A percentile compares a stretch with the other conserved stretches of the same genome.
Evolutionary conservation across 257 asterid species (phyloP).

Genomic region (Primulina eburnea): DNA sequence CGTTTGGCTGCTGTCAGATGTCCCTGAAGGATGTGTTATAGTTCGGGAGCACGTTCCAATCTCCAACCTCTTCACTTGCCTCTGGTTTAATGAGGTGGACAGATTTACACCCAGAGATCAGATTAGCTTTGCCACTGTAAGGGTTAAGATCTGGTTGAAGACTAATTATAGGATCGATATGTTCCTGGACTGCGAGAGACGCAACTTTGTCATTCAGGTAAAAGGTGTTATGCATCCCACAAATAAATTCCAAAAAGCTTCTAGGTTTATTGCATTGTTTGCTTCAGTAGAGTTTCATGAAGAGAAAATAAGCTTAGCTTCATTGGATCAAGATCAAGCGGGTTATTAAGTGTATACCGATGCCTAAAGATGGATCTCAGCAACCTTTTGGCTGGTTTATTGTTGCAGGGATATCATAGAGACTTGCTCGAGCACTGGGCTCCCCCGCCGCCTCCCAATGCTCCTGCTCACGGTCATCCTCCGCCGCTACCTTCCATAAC

Average conservation of each 20-base stretch:
- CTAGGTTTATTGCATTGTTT: no score
- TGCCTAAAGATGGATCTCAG: no score
- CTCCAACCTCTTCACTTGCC: conserved; percentile 85
- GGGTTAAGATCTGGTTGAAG: conserved; percentile 72
- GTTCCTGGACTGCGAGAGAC: conserved; percentile 93
- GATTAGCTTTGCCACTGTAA: conserved; percentile 82
- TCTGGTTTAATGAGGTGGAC: conserved; percentile 93
- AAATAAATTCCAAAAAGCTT: not conserved
- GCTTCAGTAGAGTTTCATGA: no score
- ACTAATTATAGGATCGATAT: conserved; percentile 77
- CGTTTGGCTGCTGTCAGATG: conserved; percentile 51
- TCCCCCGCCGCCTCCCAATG: conserved; percentile 45
- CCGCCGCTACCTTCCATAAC: conserved; percentile 35
- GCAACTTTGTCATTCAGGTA: conserved; percentile 93
- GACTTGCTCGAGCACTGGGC: conserved; percentile 61
- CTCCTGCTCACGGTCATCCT: conserved; percentile 34
- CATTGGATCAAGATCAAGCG: no score
- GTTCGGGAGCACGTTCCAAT: conserved; percentile 82
- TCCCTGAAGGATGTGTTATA: conserved; percentile 95
- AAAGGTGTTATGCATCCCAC: conserved; percentile 12
- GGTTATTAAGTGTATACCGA: no score
- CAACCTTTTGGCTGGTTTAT: not conserved
- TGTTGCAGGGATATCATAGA: conserved; percentile 78
- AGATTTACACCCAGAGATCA: conserved; percentile 95
- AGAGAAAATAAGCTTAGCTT: not conserved